Base-by-base conservation (phyloP, 2,329 filamentous ascomycete species). In the Cladosporium velox region DNA sequence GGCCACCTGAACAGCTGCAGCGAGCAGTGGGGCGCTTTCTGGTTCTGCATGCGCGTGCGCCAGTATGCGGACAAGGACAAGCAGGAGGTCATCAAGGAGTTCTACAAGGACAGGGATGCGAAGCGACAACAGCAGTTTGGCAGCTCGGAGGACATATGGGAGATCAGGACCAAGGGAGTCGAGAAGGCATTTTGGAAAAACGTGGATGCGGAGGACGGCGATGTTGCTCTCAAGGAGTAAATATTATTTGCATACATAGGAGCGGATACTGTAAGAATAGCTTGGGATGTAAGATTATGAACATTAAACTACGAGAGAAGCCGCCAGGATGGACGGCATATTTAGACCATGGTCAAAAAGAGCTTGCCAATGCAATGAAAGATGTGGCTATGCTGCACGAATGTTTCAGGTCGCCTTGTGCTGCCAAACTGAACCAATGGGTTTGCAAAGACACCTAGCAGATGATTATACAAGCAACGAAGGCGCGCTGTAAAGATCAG, bases 81-180 rank as follows among this genome's bases (percentile, higher is more conserved):
- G 72, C 87, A 86, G 67, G 85, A 79, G 69, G 75, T 80, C 72
- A 85, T 96, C 65, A 82, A 83, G 67, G 87, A 87, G 58, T 87
- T 89, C 78, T 92, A 93, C 79, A 83, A 87, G 69, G 83, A 86
- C 70, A 90, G 89, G 78, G 86, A 85, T 47, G 80, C 82, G 70
- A 90, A 88, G 77, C 90, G 69, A 67, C 68, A 67, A 70, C 92
- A 77, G 85, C 83, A 79, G 87, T 82, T 15, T 87, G 87, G 1
- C 86, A 96, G 88, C 76, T 96, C 92, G 79, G 92, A 97, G 80
- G 91, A 97, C 82, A 83, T 99, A 3, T 99, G 95, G 95, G 86
- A 90, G 77, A 84, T 89, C 65, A 87, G 95, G 72, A 83, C 84
- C 21, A 84, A 86, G 69, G 87, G 84, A 69, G 80, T 94, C 6